Evolutionary conservation across 2,329 filamentous ascomycete genomes (phyloP).

Genomic region (Phaeophleospora eucalypticola): DNA sequence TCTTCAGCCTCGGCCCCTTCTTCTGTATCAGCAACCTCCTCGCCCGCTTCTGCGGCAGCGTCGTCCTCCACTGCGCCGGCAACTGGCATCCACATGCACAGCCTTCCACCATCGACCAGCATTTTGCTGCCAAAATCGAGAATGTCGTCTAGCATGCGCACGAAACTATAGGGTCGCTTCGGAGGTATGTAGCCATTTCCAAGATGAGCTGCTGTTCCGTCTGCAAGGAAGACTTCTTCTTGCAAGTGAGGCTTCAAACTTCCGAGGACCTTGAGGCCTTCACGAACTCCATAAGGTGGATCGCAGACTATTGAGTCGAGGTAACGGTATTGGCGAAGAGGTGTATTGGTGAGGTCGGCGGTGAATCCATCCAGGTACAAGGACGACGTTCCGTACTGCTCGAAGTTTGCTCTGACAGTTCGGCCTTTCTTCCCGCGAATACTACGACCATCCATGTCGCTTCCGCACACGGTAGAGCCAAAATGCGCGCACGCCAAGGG

Average conservation of each 20-base stretch:
- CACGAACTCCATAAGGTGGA: constrained; percentile 90
- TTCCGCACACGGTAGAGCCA: constrained; percentile 76
- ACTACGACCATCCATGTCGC: constrained; percentile 88
- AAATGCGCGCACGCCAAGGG: constrained; percentile 87
- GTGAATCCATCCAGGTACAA: constrained; percentile 74
- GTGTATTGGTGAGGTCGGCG: constrained; percentile 83
- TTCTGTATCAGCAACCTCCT: constrained; percentile 11
- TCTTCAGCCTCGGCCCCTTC: constrained; percentile 31
- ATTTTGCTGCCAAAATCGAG: constrained; percentile 73
- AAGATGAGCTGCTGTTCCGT: constrained; percentile 67
- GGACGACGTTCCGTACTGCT: constrained; percentile 68
- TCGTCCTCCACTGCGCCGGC: constrained; percentile 47
- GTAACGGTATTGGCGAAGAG: constrained; percentile 54
- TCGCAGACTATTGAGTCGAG: constrained; percentile 94
- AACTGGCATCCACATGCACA: constrained; percentile 98
- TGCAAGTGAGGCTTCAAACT: constrained; percentile 55
- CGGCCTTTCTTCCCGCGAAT: constrained; percentile 66
- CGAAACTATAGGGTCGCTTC: constrained; percentile 87
- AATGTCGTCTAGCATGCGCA: constrained; percentile 85
- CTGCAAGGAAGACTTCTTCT: constrained; percentile 57
- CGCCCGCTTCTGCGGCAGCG: constrained; percentile 40
- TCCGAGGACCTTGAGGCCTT: constrained; percentile 85
- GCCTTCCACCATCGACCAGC: constrained; percentile 70
- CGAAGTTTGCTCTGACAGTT: constrained; percentile 68
- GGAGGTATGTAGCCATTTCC: constrained; percentile 73